A percentile compares a stretch with the other conserved stretches of the same genome.
phyloP scores from a whole-genome alignment of 2,329 filamentous ascomycete species.

The Penicillium sp. region DNA sequence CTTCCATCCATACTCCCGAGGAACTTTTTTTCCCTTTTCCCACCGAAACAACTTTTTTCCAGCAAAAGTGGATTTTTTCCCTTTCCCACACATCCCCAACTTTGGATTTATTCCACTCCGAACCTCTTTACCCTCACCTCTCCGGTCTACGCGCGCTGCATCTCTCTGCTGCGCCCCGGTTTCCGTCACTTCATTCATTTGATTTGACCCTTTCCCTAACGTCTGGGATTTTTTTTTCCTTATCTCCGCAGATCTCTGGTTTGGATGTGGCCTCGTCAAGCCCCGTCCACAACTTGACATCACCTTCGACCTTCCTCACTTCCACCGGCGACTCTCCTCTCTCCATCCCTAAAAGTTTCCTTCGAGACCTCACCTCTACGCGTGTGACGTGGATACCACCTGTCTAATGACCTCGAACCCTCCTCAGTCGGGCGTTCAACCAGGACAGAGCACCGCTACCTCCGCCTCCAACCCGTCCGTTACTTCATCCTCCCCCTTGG shows the following conservation, averaged over 20 bases:
- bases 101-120: conserved; percentile 13
- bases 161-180: conserved; percentile 28
- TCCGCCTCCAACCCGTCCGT: conserved; percentile 46
- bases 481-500: conserved; percentile 50
- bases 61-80: conserved; percentile 20
- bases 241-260: conserved; percentile 24
- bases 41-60: conserved; percentile 30
- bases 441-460: conserved; percentile 50
- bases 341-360: background rate
- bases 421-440: conserved; percentile 53
- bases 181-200: conserved; percentile 27
- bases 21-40: conserved; percentile 23
- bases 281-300: conserved; percentile 32
- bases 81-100: conserved; percentile 24
- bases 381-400: conserved; percentile 38
- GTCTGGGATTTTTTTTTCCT: conserved; percentile 19
- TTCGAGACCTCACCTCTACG: conserved; percentile 23
- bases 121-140: conserved; percentile 11
- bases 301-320: conserved; percentile 15
- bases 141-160: conserved; percentile 29
- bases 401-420: conserved; percentile 65
- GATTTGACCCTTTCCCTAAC: conserved; percentile 21
- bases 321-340: background rate
- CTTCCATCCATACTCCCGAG: conserved; percentile 17
- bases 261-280: conserved; percentile 32